Percentiles rank a stretch among this genome's conserved stretches.
Conservation (phyloP, 1,284 basidiomycete genomes). For the Phylloboletellus chloephorus region DNA sequence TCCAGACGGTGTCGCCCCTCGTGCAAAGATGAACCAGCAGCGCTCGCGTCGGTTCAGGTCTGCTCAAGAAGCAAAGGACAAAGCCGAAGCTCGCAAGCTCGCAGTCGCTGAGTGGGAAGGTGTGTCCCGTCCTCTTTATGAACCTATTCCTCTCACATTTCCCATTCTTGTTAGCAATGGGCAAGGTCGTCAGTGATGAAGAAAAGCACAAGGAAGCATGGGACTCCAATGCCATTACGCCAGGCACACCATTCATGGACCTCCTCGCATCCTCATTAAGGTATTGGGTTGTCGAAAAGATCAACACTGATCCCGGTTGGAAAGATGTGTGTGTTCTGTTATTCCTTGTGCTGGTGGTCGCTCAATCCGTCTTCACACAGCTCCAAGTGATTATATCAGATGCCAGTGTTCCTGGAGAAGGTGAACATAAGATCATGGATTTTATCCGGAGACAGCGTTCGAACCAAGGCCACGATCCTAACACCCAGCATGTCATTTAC, state of each 20-base stretch:
- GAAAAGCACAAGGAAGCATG: conserved; percentile 84
- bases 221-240: conserved; percentile 99
- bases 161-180: conserved; percentile 61
- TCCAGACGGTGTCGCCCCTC: conserved; percentile 91
- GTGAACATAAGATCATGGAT: conserved; percentile 99
- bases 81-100: conserved; percentile 81
- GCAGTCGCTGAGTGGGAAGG: conserved; percentile 84
- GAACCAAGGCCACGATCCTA: conserved; percentile 87
- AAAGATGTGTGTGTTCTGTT: conserved; percentile 58
- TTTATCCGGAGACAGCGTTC: conserved; percentile 89
- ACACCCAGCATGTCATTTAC: conserved; percentile 96
- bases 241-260: conserved; percentile 98
- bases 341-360: background rate
- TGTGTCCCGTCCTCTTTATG: conserved; percentile 29
- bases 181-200: conserved; percentile 81
- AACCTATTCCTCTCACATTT: conserved; percentile 3
- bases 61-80: conserved; percentile 91
- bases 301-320: conserved; percentile 96
- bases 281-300: conserved; percentile 96
- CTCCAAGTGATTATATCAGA: conserved; percentile 97
- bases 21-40: conserved; percentile 99
- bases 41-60: conserved; percentile 93
- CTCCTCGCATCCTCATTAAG: conserved; percentile 83
- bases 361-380: conserved; percentile 35
- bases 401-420: conserved; percentile 95